Evolutionary conservation across 2,329 filamentous ascomycete genomes (phyloP).

Genomic region (Ascochyta clinopodiicola): DNA sequence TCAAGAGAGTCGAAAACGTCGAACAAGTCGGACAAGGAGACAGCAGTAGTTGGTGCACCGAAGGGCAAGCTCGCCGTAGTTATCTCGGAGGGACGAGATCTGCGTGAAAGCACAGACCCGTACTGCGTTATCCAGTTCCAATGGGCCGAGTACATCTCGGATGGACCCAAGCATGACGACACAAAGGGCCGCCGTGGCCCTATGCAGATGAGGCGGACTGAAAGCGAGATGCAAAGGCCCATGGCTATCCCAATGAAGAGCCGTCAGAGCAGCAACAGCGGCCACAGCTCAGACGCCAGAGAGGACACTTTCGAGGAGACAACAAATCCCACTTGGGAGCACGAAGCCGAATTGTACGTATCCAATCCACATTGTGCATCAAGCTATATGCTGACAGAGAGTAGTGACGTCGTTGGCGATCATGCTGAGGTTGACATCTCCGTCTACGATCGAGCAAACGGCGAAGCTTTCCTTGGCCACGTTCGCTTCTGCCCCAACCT

Average conservation of each 20-base stretch:
- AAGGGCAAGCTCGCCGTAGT: conserved; percentile 91
- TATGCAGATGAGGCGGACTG: conserved; percentile 67
- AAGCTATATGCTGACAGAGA: conserved; percentile 27
- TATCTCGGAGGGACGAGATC: conserved; percentile 82
- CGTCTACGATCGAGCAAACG: conserved; percentile 84
- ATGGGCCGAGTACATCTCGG: conserved; percentile 93
- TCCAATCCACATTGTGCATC: background rate
- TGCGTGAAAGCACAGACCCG: conserved; percentile 83
- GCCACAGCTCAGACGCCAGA: conserved; percentile 65
- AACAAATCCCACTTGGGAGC: conserved; percentile 92
- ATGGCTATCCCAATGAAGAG: conserved; percentile 98
- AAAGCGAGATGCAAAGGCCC: conserved; percentile 80
- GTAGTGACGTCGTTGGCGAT: conserved; percentile 88
- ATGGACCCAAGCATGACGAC: conserved; percentile 72
- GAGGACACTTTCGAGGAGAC: conserved; percentile 68
- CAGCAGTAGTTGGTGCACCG: conserved; percentile 71
- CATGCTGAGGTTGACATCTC: conserved; percentile 91
- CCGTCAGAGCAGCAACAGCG: conserved; percentile 95
- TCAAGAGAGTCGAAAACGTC: conserved; percentile 29
- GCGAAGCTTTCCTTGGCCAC: conserved; percentile 91
- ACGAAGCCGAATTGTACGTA: conserved; percentile 91
- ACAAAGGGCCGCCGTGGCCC: conserved; percentile 49
- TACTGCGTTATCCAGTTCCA: conserved; percentile 98
- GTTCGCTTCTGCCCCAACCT: conserved; percentile 79
- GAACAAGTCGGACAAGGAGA: conserved; percentile 46